Conservation (phyloP, 139 green algal genomes). For the Nannochloris sp. region DNA sequence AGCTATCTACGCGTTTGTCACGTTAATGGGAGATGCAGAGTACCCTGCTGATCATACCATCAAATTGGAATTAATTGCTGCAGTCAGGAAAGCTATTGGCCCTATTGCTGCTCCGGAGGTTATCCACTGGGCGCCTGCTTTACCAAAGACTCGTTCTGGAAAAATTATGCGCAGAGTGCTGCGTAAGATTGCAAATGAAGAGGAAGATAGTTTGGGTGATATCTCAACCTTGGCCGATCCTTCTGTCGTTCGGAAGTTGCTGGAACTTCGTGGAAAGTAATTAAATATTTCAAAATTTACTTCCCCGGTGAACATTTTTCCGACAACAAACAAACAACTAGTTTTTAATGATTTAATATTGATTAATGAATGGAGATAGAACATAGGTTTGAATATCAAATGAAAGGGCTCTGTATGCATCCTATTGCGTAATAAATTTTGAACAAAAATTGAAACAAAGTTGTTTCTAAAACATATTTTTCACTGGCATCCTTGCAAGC, state of each 20-base stretch:
- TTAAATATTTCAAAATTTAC: background rate
- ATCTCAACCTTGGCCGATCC: constrained; percentile 74
- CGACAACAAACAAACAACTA: no score
- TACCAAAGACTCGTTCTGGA: constrained; percentile 87
- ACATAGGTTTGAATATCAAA: no score
- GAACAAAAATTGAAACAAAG: no score
- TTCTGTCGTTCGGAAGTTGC: constrained; percentile 67
- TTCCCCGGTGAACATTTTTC: no score
- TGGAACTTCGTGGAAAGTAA: constrained; percentile 49
- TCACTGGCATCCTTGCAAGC: no score
- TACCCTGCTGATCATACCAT: constrained; percentile 41
- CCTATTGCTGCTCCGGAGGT: constrained; percentile 90
- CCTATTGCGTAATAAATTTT: no score
- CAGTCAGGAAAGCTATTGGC: background rate
- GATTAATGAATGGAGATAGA: no score
- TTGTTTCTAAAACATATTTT: no score
- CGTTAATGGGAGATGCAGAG: constrained; percentile 53
- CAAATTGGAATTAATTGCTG: constrained; percentile 52
- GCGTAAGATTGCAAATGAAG: constrained; percentile 66
- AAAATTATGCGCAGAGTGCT: constrained; percentile 84
- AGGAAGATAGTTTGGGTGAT: constrained; percentile 63
- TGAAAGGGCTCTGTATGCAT: no score
- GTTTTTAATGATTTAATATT: no score
- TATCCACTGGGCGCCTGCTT: constrained; percentile 85
- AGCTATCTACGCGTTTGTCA: constrained; percentile 94